phyloP scores from a whole-genome alignment of 768 basidiomycete species.

The Termitomyces titanicus region DNA sequence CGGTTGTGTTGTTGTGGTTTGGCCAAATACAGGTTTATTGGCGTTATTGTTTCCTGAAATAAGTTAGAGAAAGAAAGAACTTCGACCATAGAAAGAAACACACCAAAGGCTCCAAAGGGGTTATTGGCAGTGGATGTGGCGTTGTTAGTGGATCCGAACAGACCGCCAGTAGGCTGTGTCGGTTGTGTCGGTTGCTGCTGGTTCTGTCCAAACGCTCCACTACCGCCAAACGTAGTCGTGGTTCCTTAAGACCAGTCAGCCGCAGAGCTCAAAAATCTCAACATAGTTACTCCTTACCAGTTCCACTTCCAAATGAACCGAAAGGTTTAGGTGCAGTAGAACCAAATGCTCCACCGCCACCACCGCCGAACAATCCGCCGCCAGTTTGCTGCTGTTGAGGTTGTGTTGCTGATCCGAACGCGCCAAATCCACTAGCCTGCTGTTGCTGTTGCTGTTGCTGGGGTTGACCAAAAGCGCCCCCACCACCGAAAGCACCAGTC shows the following conservation, averaged over 20 bases:
- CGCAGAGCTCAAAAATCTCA: not conserved
- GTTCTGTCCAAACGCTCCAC: conserved; percentile 31
- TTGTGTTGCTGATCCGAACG: conserved; percentile 20
- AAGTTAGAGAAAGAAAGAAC: not conserved
- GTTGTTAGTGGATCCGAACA: conserved; percentile 29
- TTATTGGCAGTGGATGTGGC: conserved; percentile 21
- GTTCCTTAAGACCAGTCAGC: conserved; percentile 6
- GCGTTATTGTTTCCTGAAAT: conserved; percentile 9
- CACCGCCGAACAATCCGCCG: conserved; percentile 27
- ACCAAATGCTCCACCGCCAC: conserved; percentile 31
- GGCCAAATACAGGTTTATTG: conserved; percentile 41
- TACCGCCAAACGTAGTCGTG: conserved; percentile 29
- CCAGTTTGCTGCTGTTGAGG: conserved; percentile 29
- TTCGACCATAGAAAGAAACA: conserved; percentile 4
- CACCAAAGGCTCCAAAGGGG: conserved; percentile 40
- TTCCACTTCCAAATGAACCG: conserved; percentile 12
- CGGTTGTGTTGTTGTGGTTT: conserved; percentile 35
- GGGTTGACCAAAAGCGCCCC: conserved; percentile 53
- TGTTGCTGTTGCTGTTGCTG: conserved; percentile 26
- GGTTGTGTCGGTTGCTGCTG: conserved; percentile 29
- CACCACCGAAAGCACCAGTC: conserved; percentile 43
- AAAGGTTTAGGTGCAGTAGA: conserved; percentile 16
- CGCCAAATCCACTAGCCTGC: conserved; percentile 25
- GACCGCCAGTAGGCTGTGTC: conserved; percentile 23
- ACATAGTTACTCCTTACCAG: conserved; percentile 6